Conservation (phyloP, 2,329 filamentous ascomycete genomes). For the Calonectria pseudoturangicola region DNA sequence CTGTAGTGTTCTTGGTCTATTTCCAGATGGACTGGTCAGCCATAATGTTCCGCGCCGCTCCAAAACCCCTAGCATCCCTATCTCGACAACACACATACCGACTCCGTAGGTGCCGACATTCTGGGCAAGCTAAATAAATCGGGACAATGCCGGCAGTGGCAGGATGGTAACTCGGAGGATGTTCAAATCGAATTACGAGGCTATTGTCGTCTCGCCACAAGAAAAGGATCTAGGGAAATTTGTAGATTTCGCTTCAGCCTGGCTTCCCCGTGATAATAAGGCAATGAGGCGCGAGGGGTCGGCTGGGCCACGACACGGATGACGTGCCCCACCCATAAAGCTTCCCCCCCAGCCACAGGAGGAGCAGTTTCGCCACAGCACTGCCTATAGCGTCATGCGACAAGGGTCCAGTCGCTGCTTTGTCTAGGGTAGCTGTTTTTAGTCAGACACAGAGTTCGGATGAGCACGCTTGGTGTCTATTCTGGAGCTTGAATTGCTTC, state of each 20-base stretch:
- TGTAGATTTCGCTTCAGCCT: constrained; percentile 54
- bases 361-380: constrained; percentile 50
- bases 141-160: constrained; percentile 24
- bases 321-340: constrained; percentile 61
- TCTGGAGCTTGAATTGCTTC: constrained; percentile 15
- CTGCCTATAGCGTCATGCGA: constrained; percentile 42
- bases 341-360: constrained; percentile 49
- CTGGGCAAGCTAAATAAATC: constrained; percentile 28
- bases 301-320: constrained; percentile 58
- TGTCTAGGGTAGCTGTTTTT: constrained; percentile 33
- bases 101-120: constrained; percentile 66
- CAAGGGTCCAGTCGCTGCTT: not conserved
- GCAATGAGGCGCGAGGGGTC: constrained; percentile 57
- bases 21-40: constrained; percentile 49
- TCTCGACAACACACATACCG: constrained; percentile 61
- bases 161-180: constrained; percentile 30
- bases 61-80: constrained; percentile 21
- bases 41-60: constrained; percentile 40
- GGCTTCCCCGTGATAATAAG: constrained; percentile 54
- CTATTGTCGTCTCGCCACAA: constrained; percentile 30
- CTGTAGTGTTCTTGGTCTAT: constrained; percentile 66
- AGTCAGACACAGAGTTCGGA: not conserved
- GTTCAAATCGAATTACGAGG: constrained; percentile 18
- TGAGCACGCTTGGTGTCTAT: not conserved
- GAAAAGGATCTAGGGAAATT: constrained; percentile 49